Conservation (phyloP, 805 yeast genomes). For the Saccharomycopsis microspora region DNA sequence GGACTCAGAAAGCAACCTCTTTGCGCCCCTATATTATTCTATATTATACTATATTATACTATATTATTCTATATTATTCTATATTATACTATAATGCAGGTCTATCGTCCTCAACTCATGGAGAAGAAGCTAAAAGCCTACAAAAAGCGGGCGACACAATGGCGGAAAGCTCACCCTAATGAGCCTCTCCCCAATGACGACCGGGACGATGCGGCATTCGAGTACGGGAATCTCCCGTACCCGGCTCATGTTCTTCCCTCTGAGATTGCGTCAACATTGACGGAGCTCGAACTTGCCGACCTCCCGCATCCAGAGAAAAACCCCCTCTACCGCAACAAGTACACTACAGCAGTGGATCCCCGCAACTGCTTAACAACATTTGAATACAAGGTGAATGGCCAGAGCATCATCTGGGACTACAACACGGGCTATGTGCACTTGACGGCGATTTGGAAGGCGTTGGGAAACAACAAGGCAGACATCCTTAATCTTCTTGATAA, state of each 20-base stretch:
- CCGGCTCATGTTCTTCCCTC: slow-evolving; percentile 12
- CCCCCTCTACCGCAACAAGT: slow-evolving; percentile 31
- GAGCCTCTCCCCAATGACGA: slow-evolving; percentile 5
- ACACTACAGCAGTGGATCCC: slow-evolving; percentile 66
- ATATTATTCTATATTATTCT: too few species aligned
- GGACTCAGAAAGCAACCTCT: slow-evolving; percentile 22
- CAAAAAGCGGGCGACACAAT: slow-evolving; percentile 2
- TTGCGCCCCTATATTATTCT: slow-evolving; percentile 37
- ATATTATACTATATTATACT: slow-evolving; percentile 19
- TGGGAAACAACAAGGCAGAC: slow-evolving; percentile 63
- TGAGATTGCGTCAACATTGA: background rate
- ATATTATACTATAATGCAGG: too few species aligned
- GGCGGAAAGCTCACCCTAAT: background rate
- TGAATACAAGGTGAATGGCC: slow-evolving; percentile 57
- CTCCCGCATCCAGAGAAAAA: slow-evolving; percentile 2
- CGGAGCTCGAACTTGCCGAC: background rate
- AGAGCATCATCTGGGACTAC: slow-evolving; percentile 80
- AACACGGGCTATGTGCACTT: slow-evolving; percentile 77
- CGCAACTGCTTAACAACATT: slow-evolving; percentile 58
- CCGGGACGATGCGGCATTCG: slow-evolving; percentile 9
- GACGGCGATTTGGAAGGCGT: slow-evolving; percentile 80
- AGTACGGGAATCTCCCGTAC: slow-evolving; percentile 6
- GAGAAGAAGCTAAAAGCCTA: slow-evolving; percentile 11
- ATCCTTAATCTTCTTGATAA: slow-evolving; percentile 58
- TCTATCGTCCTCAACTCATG: slow-evolving; percentile 6